Conservation (phyloP, 495 filamentous ascomycete genomes). For the Hypoxylon cercidicola region DNA sequence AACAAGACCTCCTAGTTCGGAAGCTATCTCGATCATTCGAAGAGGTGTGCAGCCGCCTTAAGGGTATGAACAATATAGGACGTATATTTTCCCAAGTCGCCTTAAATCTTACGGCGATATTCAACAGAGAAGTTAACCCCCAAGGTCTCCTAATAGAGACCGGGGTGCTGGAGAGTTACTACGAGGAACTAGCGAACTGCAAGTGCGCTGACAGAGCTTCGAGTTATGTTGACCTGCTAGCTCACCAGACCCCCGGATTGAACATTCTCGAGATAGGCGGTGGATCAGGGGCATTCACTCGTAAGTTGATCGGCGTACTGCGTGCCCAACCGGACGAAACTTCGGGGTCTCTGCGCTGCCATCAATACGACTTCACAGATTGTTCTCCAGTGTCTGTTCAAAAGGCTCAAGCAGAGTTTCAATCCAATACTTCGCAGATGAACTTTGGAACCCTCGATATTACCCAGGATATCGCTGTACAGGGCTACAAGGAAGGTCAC, state of each 20-base stretch:
- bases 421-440: conserved; percentile 26
- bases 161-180: conserved; percentile 13
- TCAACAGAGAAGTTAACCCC: conserved; percentile 32
- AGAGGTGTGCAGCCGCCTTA: not conserved
- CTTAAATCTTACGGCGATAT: conserved; percentile 13
- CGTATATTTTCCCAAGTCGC: conserved; percentile 22
- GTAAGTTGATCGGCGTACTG: conserved; percentile 22
- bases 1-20: not conserved
- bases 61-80: not conserved
- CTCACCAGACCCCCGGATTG: conserved; percentile 52
- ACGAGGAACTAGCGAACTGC: conserved; percentile 26
- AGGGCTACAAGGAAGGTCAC: conserved; percentile 34
- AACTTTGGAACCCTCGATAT: conserved; percentile 46
- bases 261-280: conserved; percentile 58
- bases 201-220: too few relatives aligned
- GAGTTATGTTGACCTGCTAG: conserved; percentile 36
- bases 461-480: conserved; percentile 28
- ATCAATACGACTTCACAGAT: conserved; percentile 60
- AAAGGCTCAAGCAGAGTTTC: conserved; percentile 39
- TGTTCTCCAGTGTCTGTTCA: conserved; percentile 60
- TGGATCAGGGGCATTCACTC: conserved; percentile 48
- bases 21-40: not conserved
- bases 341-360: conserved; percentile 14
- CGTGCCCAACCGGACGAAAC: conserved; percentile 7
- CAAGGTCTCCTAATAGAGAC: conserved; percentile 43